Conservation (phyloP, 208 protist genomes). For the Tritrichomonas foetus region DNA sequence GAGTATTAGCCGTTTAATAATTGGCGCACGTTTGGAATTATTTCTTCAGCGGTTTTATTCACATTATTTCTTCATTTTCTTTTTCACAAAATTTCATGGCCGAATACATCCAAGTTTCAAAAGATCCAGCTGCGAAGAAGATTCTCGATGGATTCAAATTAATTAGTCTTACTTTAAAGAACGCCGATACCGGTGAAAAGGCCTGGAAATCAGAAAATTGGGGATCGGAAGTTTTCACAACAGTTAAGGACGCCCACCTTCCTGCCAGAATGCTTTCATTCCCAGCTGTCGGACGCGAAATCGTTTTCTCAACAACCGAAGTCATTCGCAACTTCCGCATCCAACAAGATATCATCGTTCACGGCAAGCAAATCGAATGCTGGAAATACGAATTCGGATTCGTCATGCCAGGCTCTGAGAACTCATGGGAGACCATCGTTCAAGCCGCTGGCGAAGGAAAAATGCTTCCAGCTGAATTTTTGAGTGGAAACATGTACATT, state of each 20-base stretch:
- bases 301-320: background rate
- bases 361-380: background rate
- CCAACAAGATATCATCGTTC: background rate
- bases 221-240: background rate
- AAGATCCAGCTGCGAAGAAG: background rate
- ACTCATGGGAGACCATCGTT: slow-evolving; percentile 34
- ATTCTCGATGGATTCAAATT: background rate
- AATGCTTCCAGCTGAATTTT: slow-evolving; percentile 31
- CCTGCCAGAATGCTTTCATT: background rate
- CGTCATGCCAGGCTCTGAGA: slow-evolving; percentile 15
- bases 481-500: slow-evolving; percentile 32
- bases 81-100: background rate
- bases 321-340: background rate
- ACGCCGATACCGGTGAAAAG: background rate
- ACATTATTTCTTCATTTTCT: too few species aligned
- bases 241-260: background rate
- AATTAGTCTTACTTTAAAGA: background rate
- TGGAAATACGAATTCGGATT: slow-evolving; percentile 24
- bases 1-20: too few species aligned
- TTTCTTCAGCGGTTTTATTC: too few species aligned
- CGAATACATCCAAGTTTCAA: background rate
- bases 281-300: background rate
- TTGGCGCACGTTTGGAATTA: too few species aligned
- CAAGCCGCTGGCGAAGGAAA: slow-evolving; percentile 26
- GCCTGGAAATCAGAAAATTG: background rate